Percentiles rank a stretch among this genome's conserved stretches.
phyloP scores from a whole-genome alignment of 148 eudicot species.

The Fagopyrum homotropicum region DNA sequence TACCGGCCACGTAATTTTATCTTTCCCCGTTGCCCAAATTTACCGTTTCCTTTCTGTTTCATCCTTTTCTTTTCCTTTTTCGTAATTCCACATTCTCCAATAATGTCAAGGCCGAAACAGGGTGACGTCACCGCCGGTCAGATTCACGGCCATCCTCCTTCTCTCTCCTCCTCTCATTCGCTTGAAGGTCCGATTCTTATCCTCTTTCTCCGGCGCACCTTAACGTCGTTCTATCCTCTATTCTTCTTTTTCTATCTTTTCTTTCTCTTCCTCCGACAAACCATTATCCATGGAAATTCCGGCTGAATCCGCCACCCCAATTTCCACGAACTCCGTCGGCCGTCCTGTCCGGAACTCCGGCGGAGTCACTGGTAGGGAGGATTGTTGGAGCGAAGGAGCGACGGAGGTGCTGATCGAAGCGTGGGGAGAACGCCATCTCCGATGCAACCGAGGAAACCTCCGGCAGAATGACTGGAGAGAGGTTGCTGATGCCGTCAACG shows the following conservation, averaged over 20 bases:
- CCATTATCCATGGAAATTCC: not conserved
- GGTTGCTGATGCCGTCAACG: slow-evolving; percentile 63
- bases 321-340: not conserved
- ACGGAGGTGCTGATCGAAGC: slow-evolving; percentile 80
- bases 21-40: not conserved
- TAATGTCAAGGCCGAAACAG: slow-evolving; percentile 2
- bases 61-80: not conserved
- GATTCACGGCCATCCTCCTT: slow-evolving; percentile 14
- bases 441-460: slow-evolving; percentile 70
- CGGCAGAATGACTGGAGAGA: slow-evolving; percentile 94
- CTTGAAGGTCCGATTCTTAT: not conserved
- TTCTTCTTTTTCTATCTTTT: not conserved
- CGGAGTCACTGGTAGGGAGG: slow-evolving; percentile 54
- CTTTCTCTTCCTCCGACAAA: not conserved
- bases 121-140: slow-evolving; percentile 13
- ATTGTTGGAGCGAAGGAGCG: slow-evolving; percentile 92
- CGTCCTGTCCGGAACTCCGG: not conserved
- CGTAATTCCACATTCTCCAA: not conserved
- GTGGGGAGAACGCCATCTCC: slow-evolving; percentile 83
- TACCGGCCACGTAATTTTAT: not conserved
- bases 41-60: not conserved
- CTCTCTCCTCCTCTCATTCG: slow-evolving; percentile 15
- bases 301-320: slow-evolving; percentile 3
- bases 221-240: not conserved
- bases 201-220: slow-evolving; percentile 15